Base-by-base conservation (phyloP, 208 protist species). In the Acanthamoeba sp. region DNA sequence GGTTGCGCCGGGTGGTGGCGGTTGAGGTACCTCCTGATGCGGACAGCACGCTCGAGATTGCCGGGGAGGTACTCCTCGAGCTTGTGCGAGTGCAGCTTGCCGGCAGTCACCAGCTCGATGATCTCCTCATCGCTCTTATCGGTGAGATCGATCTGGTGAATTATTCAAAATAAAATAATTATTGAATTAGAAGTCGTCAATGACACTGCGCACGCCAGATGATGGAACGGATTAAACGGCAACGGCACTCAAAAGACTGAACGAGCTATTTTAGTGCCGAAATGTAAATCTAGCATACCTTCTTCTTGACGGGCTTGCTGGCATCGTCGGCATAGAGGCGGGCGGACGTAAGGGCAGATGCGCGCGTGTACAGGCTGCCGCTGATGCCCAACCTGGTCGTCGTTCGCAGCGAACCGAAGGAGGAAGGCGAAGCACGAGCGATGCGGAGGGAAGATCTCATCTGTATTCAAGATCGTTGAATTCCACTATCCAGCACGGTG, bases 121-220 rank as follows among this genome's bases (percentile, higher is more conserved):
- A 95, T 94, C 91, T 95, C 89, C 36, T 94, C 89, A 50, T 95
- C 94, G 91, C 42, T 94, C 94, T 84, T 93, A 62, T 93, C 89
- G 3, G 89, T 62, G 34, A 93, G 34, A 66, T 90, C 84, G 32
- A 90, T 71, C 45, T 90, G 20, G 12, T 42, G 24, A 16, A 29
- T 64, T 22, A 64, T 3, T 64, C 3, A 64, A 16, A 64, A 64
- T 14, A 48, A 3, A 10, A 10, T 48, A 3, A 48, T 48, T 10
- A 10, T 52, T 22, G 0, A 18, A 64, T 27, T 16, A 64, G 10
- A 20, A 12, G 10, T 50, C 45, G 18, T 50, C 45, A 16, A 18
- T 18, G 4, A 52, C 12, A 52, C 12, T 52, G 48, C 16, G 10
- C 48, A 52, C 48, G 48, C 16, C 48, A 52, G 48, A 52, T 18